Evolutionary conservation across 495 filamentous ascomycete genomes (phyloP), one percentile per base, ranked within the genome.

Genomic region (Rhizodiscina lignyota): DNA sequence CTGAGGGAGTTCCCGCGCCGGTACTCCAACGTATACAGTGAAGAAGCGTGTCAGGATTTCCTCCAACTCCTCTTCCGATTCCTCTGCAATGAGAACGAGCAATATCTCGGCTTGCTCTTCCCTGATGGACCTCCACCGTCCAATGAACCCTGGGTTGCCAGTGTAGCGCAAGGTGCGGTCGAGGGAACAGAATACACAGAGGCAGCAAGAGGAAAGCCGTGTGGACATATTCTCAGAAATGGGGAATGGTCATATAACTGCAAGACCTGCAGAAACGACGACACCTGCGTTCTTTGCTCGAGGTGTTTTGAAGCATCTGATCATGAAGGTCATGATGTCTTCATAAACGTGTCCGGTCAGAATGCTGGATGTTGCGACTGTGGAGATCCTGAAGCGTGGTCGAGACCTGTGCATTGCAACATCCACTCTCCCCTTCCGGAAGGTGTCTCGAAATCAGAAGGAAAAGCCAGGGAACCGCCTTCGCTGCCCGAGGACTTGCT

Each of bases 301-400:
- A 52, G 44, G 13, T 97, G 89, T 56, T 96, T 94, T 51, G 84
- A 94, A 43, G 68, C 84, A 4, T 94, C 85, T 11, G 89, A 96
- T 50, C 89, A 97, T 55, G 77, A 80, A n/a, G 83, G 74, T 18
- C 89, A 97, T 51, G 78, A 79, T 55, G 85, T 96, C 31, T 74
- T 80, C 43, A 77, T 94, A 30, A 79, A 62, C 34, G 68, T 92
- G 22, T 91, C 85, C 1, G 71, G 74, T 1, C 87, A 87, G 2
- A 94, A 93, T 49, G 83, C 75, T 48, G 89, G 91, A 24, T 96
- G 89, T 58, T 97, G 89, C 52, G 89, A 97, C 49, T 97, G 89
- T 50, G 91, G 89, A 30, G 89, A 97, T 52, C 68, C 72, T 10
- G 89, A 97, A 51, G 89, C 89, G 4, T 97, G 89, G 89, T 72